Evolutionary conservation across 345 rosid species (phyloP), one percentile per base, ranked within the genome.

Genomic region (Barbarea vulgaris): DNA sequence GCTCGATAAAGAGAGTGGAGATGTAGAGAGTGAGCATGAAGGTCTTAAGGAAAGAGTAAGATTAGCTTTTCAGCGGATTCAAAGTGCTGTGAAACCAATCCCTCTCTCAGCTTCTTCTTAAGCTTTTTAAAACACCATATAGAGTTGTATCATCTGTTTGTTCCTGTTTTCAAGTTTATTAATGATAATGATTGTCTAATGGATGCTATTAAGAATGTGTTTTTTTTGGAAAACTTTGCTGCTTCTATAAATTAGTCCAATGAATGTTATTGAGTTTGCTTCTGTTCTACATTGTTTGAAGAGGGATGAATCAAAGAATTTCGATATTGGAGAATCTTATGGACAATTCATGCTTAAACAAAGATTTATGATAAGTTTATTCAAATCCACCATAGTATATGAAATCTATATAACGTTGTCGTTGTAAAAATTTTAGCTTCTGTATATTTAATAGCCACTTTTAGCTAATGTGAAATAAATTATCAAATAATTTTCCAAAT

Each of bases 11-110:
- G 87, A 84, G 82, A 88, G 82, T 7, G 98, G 98, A 47, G 92
- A 87, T n/a, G 95, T 94, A 19, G 96, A 91, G 82, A 83, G 98
- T 22, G 91, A 86, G 75, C 88, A 89, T 73, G 91, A 84, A 79
- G 96, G 95, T 59, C 88, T 94, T 3, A 91, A 84, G 81, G 98
- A 94, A 77, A 84, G 95, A 69, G 93, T 94, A 17, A 82, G 76
- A 61, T 69, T 78, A 25, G 97, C 91, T 12, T 91, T 82, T 67
- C 68, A 53, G 56, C 77, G 93, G 66, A 94, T 94, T 69, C 95
- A 83, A 54, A 84, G 88, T 51, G 88, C 96, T 7, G 95, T 89
- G 68, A 91, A 83, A 68, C 97, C 96, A 39, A 88, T 91, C 55
- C 89, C 95, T 28, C 82, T 83, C 12, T 55, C 89, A 12, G 83